phyloP scores from a whole-genome alignment of 345 rosid species.

The Dipteronia dyeriana region DNA sequence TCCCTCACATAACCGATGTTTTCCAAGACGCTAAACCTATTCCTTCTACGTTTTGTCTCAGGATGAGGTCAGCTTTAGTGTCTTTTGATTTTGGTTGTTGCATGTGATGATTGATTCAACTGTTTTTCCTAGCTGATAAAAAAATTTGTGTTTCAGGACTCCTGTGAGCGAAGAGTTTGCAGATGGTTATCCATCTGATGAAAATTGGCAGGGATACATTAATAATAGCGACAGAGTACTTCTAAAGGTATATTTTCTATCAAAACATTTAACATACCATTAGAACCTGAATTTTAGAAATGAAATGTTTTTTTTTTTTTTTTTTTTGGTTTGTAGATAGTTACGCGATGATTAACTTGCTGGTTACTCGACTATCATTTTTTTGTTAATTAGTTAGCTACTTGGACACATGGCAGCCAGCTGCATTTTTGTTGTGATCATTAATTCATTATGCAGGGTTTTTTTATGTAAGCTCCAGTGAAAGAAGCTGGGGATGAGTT shows the following conservation, averaged over 20 bases:
- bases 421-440: no score
- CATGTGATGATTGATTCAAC: neutral
- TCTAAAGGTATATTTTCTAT: constrained; percentile 59
- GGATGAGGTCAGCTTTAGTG: constrained; percentile 60
- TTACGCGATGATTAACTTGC: neutral
- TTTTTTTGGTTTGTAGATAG: neutral
- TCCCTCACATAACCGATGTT: constrained; percentile 78
- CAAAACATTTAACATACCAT: no score
- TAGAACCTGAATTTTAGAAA: no score
- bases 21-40: constrained; percentile 65
- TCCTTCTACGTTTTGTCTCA: constrained; percentile 86
- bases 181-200: constrained; percentile 87
- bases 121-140: neutral
- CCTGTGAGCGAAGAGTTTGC: constrained; percentile 66
- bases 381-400: neutral
- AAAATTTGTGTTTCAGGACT: constrained; percentile 43
- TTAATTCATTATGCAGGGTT: no score
- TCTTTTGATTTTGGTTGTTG: neutral
- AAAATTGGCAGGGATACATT: constrained; percentile 95
- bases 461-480: neutral
- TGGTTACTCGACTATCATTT: neutral
- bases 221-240: constrained; percentile 88
- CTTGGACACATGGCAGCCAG: no score
- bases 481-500: neutral
- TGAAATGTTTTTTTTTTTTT: neutral